Conservation (phyloP, 768 basidiomycete species). For the Auriscalpium vulgare region DNA sequence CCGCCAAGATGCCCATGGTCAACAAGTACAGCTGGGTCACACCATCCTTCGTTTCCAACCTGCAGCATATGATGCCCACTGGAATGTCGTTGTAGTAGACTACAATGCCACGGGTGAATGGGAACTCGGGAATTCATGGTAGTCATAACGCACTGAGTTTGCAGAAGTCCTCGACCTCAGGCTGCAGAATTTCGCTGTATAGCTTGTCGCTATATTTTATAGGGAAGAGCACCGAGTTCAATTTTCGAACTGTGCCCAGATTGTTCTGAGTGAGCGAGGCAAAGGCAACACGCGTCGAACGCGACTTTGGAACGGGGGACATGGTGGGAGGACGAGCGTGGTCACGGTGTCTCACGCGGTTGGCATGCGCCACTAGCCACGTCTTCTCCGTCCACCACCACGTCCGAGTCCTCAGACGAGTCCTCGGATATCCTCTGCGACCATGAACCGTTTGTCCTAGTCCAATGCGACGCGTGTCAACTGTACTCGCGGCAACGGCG, state of each 20-base stretch:
- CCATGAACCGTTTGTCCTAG: no score
- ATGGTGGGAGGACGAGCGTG: conserved; percentile 21
- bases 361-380: no score
- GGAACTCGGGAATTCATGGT: not conserved
- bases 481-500: no score
- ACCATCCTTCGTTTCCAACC: conserved; percentile 62
- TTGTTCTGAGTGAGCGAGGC: conserved; percentile 75
- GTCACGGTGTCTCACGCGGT: not conserved
- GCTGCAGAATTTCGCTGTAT: conserved; percentile 69
- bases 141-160: conserved; percentile 62
- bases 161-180: conserved; percentile 81
- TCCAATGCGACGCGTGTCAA: no score
- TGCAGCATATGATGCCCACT: conserved; percentile 82
- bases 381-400: no score
- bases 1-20: conserved; percentile 88
- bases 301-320: conserved; percentile 22
- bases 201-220: conserved; percentile 86
- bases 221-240: conserved; percentile 77
- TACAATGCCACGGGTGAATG: conserved; percentile 21
- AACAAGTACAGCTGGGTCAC: conserved; percentile 67
- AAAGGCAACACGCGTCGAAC: conserved; percentile 50
- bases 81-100: conserved; percentile 94
- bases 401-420: no score
- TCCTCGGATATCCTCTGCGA: no score
- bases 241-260: conserved; percentile 59